Evolutionary conservation across 2,329 filamentous ascomycete species (phyloP).

Genomic region (Aaosphaeria pasadenensis): DNA sequence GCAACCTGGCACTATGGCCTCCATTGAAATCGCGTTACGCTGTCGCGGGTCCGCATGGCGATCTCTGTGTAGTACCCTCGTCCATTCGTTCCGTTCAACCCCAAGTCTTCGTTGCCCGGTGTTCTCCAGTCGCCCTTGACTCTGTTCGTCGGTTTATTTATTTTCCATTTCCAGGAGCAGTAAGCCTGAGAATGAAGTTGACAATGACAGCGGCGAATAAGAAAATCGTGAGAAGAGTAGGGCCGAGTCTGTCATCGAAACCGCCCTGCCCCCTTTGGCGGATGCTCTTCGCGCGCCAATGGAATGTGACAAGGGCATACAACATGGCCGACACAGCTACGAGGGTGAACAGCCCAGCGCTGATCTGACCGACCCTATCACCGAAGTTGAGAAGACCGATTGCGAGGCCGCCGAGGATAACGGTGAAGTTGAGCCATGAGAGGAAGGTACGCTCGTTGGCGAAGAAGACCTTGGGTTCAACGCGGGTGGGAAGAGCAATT

Average conservation of each 20-base stretch:
- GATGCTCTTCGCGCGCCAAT: constrained; percentile 95
- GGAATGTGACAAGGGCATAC: constrained; percentile 91
- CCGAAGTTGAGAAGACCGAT: constrained; percentile 98
- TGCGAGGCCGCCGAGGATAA: constrained; percentile 93
- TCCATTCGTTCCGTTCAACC: too few relatives aligned
- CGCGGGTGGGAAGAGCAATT: constrained; percentile 94
- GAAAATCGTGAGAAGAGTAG: constrained; percentile 83
- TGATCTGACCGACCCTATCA: constrained; percentile 90
- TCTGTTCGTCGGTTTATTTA: not conserved
- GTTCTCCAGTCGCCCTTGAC: not conserved
- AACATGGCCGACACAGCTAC: constrained; percentile 95
- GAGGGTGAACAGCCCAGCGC: constrained; percentile 86
- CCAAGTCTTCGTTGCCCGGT: too few relatives aligned
- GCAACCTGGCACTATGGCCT: too few relatives aligned
- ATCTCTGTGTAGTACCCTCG: too few relatives aligned
- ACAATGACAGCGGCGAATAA: constrained; percentile 87
- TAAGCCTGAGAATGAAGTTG: constrained; percentile 74
- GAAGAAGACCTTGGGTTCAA: constrained; percentile 99
- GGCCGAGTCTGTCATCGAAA: constrained; percentile 94
- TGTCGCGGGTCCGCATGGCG: too few relatives aligned
- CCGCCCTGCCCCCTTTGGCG: constrained; percentile 86
- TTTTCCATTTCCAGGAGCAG: constrained; percentile 1
- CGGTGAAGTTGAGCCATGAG: constrained; percentile 99
- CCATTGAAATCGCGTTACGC: too few relatives aligned
- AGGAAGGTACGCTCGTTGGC: constrained; percentile 99